Percentiles rank a stretch among this genome's conserved stretches.
These are phyloP conservation scores for Colletotrichum eleusines DNA, from an alignment of 2,329 filamentous ascomycete genomes.

Conservation along the genomic window DNA sequence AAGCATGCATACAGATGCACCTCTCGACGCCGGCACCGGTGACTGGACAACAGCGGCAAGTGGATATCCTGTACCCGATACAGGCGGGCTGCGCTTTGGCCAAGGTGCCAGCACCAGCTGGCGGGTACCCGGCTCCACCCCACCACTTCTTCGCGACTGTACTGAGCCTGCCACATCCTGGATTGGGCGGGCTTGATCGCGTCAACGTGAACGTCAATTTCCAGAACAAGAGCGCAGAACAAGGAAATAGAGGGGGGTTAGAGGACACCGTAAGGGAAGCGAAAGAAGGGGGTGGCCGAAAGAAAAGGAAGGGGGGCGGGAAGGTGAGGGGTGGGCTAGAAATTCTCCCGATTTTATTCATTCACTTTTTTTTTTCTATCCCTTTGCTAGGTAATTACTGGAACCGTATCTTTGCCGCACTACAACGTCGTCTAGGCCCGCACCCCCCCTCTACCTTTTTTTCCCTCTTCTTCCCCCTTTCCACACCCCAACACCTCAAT, in stretches of 20 bases:
- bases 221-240: conserved; percentile 31
- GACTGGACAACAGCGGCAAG: conserved; percentile 6
- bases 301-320: background rate
- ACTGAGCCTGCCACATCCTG: conserved; percentile 33
- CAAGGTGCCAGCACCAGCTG: conserved; percentile 16
- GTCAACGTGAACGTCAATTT: conserved; percentile 41
- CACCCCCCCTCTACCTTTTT: conserved; percentile 22
- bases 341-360: background rate
- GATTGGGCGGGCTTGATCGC: conserved; percentile 37
- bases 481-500: conserved; percentile 3
- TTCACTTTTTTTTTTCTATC: conserved; percentile 13
- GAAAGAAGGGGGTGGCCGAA: background rate
- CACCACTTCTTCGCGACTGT: conserved; percentile 29
- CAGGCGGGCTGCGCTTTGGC: conserved; percentile 28
- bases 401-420: conserved; percentile 25
- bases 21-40: conserved; percentile 1
- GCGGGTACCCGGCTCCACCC: conserved; percentile 14
- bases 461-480: conserved; percentile 15
- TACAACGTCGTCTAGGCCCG: conserved; percentile 20
- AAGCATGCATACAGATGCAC: background rate
- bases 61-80: conserved; percentile 22
- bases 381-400: conserved; percentile 27
- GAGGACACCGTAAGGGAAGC: conserved; percentile 8
- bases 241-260: conserved; percentile 7
- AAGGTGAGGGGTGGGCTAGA: too few species aligned